phyloP scores from a whole-genome alignment of 2,329 filamentous ascomycete genomes.

The Ilyonectria sp. region DNA sequence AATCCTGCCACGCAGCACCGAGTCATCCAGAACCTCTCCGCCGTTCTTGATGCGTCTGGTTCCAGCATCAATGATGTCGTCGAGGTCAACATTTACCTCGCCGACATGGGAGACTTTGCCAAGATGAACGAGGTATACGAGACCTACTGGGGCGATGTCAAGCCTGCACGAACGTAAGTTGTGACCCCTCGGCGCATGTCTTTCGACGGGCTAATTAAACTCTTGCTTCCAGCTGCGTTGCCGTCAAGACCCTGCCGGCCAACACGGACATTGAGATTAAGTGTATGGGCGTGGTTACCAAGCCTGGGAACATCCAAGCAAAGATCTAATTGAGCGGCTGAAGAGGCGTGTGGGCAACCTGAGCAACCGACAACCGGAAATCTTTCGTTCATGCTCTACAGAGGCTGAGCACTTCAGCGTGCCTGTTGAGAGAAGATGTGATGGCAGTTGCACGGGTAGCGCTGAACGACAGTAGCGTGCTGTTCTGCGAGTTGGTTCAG shows the following conservation, averaged over 20 bases:
- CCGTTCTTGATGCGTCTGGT: constrained; percentile 78
- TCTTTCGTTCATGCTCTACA: neutral
- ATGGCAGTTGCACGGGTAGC: no score
- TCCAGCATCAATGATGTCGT: constrained; percentile 76
- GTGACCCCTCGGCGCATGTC: neutral
- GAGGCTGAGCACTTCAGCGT: neutral
- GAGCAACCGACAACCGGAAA: neutral
- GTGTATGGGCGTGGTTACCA: constrained; percentile 45
- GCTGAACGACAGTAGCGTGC: no score
- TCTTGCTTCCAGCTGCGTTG: constrained; percentile 45
- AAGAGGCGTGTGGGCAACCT: neutral
- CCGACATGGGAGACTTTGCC: constrained; percentile 79
- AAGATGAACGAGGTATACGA: constrained; percentile 82
- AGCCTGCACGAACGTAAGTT: constrained; percentile 57
- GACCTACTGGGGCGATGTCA: constrained; percentile 72
- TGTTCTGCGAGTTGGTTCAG: no score
- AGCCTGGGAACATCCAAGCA: constrained; percentile 33
- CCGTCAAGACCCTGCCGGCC: constrained; percentile 50
- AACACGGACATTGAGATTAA: constrained; percentile 52
- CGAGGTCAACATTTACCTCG: constrained; percentile 80
- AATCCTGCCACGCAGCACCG: constrained; percentile 56
- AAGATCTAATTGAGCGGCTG: constrained; percentile 28
- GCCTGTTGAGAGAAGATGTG: neutral
- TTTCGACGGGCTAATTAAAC: neutral
- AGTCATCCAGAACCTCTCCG: constrained; percentile 78